Evolutionary conservation across 306 rosid genomes (phyloP).

Genomic region (Cucumis sativus): DNA sequence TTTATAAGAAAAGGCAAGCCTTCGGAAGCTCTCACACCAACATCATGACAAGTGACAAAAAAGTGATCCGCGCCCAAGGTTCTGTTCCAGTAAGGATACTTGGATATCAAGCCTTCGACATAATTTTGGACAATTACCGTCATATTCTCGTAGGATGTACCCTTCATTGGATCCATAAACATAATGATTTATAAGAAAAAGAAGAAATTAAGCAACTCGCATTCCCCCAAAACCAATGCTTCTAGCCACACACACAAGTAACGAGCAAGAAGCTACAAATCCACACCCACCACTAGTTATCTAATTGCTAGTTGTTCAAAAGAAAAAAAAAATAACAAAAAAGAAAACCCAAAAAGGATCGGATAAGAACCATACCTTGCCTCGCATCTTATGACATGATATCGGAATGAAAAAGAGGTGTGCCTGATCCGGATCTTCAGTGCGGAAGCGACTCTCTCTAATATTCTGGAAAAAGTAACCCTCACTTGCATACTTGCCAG

Average conservation of each 20-base stretch:
- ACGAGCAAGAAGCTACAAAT: neutral
- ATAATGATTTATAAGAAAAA: slow-evolving; percentile 8
- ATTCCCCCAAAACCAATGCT: neutral
- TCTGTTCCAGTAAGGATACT: slow-evolving; percentile 98
- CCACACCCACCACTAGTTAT: neutral
- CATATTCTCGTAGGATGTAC: slow-evolving; percentile 86
- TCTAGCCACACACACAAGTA: neutral
- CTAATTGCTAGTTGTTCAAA: neutral
- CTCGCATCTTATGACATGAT: slow-evolving; percentile 96
- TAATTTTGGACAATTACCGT: slow-evolving; percentile 77
- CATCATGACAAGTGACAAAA: slow-evolving; percentile 97
- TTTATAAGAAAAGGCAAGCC: slow-evolving; percentile 76
- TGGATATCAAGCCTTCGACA: slow-evolving; percentile 69
- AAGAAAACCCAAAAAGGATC: too few species aligned
- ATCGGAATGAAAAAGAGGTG: slow-evolving; percentile 84
- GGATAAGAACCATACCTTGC: slow-evolving; percentile 44
- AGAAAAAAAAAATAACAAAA: too few species aligned
- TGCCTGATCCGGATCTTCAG: slow-evolving; percentile 73
- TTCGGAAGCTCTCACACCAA: slow-evolving; percentile 93
- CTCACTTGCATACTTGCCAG: slow-evolving; percentile 88
- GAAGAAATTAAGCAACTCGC: neutral
- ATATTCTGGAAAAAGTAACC: slow-evolving; percentile 94
- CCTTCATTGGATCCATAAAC: slow-evolving; percentile 40
- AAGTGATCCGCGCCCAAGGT: slow-evolving; percentile 96
- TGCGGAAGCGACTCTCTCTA: slow-evolving; percentile 64